Conservation (phyloP, 176 grass and related monocot species). For the Alloteropsis semialata region DNA sequence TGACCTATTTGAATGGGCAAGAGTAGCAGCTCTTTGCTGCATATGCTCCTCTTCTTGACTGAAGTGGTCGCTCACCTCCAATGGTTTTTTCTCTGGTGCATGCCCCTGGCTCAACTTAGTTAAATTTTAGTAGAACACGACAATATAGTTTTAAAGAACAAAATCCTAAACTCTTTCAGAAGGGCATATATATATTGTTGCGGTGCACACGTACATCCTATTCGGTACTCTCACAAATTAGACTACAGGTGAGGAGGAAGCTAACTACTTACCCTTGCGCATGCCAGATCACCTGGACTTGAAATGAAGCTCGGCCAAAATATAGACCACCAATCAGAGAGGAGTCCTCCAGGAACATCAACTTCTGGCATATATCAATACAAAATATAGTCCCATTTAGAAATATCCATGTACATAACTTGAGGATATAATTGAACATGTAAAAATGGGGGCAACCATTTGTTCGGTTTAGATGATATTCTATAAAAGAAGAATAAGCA, state of each 20-base stretch:
- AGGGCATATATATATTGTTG: background rate
- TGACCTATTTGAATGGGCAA: background rate
- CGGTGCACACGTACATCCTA: background rate
- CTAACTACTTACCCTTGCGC: background rate
- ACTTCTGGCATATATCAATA: background rate
- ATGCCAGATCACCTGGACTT: background rate
- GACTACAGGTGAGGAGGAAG: background rate
- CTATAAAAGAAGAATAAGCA: background rate
- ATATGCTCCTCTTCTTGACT: background rate
- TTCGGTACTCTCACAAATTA: background rate
- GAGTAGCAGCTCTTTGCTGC: background rate
- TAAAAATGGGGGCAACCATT: background rate
- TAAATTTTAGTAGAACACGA: background rate
- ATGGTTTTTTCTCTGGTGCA: background rate
- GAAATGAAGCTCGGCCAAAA: background rate
- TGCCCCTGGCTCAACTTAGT: background rate
- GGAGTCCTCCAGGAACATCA: background rate
- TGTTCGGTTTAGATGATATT: background rate
- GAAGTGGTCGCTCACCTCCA: background rate
- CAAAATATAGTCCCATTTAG: background rate
- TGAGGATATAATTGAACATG: background rate
- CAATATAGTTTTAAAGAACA: background rate
- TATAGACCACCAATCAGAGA: slow-evolving; percentile 24
- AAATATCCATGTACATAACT: background rate
- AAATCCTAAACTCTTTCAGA: background rate